Conservation (phyloP, 2,329 filamentous ascomycete genomes). For the Parastagonospora nodorum region DNA sequence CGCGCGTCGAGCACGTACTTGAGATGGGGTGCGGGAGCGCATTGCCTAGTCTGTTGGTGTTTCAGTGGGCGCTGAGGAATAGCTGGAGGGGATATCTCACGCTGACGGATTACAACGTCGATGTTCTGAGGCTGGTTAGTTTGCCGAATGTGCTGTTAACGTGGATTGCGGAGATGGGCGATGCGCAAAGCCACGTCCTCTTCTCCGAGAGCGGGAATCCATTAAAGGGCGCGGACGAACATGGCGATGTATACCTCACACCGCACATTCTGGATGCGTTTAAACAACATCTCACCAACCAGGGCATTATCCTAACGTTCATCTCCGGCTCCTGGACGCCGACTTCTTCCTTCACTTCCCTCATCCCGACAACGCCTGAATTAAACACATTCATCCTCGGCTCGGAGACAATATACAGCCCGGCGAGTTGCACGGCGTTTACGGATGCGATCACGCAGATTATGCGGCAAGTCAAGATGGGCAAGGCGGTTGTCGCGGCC, state of each 20-base stretch:
- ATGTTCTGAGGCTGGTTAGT: constrained; percentile 77
- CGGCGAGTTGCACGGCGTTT: constrained; percentile 71
- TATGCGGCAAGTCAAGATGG: constrained; percentile 57
- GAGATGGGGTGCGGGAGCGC: constrained; percentile 80
- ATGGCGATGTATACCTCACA: constrained; percentile 68
- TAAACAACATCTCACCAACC: constrained; percentile 55
- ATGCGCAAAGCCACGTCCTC: constrained; percentile 15
- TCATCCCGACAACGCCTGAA: constrained; percentile 54
- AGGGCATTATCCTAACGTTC: constrained; percentile 65
- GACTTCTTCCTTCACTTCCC: constrained; percentile 58
- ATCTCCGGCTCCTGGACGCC: constrained; percentile 77
- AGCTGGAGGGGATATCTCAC: constrained; percentile 63
- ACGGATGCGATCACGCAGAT: constrained; percentile 68
- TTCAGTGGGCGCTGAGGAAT: constrained; percentile 63
- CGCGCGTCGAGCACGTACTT: constrained; percentile 55
- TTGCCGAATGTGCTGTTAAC: constrained; percentile 77
- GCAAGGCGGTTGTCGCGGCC: constrained; percentile 71
- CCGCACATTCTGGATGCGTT: constrained; percentile 65
- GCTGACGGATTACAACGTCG: constrained; percentile 79
- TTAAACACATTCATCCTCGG: constrained; percentile 63
- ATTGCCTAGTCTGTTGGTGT: constrained; percentile 72
- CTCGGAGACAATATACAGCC: constrained; percentile 84
- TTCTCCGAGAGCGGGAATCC: constrained; percentile 27
- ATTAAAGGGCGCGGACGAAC: constrained; percentile 12
- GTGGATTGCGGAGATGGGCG: constrained; percentile 54